These are phyloP conservation scores for Striga hermonthica DNA, from an alignment of 305 asterid genomes.

Conservation along the genomic window DNA sequence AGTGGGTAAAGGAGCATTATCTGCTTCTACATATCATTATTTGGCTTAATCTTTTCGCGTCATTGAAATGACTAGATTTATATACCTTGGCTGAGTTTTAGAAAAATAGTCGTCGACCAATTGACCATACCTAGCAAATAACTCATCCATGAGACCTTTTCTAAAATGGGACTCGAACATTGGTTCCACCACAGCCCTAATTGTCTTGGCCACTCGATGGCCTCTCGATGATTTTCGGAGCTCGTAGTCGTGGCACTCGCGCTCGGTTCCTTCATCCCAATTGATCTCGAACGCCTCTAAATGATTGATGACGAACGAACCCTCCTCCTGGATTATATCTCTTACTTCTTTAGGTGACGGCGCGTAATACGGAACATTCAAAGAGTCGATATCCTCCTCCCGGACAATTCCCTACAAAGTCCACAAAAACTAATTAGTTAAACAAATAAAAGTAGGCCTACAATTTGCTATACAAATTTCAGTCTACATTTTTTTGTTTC, in stretches of 20 bases:
- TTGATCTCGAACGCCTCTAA: slow-evolving; percentile 40
- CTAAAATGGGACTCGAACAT: slow-evolving; percentile 57
- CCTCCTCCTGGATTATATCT: slow-evolving; percentile 42
- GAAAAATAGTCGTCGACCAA: slow-evolving; percentile 44
- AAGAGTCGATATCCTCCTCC: slow-evolving; percentile 50
- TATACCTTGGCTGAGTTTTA: slow-evolving; percentile 33
- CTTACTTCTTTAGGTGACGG: slow-evolving; percentile 54
- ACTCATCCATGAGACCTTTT: slow-evolving; percentile 43
- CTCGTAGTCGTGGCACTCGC: background rate
- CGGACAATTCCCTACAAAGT: slow-evolving; percentile 40
- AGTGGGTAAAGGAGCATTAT: too few relatives aligned
- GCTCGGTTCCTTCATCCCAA: slow-evolving; percentile 40
- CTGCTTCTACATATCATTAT: too few relatives aligned
- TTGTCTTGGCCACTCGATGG: slow-evolving; percentile 37
- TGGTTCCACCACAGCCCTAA: slow-evolving; percentile 65
- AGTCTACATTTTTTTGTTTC: too few relatives aligned
- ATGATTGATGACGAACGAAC: slow-evolving; percentile 42
- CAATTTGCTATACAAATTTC: too few relatives aligned
- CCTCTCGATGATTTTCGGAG: slow-evolving; percentile 34
- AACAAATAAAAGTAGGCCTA: too few relatives aligned
- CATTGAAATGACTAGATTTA: slow-evolving; percentile 47
- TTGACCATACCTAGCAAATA: slow-evolving; percentile 39
- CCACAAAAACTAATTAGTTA: too few relatives aligned
- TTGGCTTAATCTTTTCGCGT: slow-evolving; percentile 7
- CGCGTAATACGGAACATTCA: slow-evolving; percentile 65